Conservation (phyloP, 176 grass and related monocot genomes). For the Eleusine coracana region DNA sequence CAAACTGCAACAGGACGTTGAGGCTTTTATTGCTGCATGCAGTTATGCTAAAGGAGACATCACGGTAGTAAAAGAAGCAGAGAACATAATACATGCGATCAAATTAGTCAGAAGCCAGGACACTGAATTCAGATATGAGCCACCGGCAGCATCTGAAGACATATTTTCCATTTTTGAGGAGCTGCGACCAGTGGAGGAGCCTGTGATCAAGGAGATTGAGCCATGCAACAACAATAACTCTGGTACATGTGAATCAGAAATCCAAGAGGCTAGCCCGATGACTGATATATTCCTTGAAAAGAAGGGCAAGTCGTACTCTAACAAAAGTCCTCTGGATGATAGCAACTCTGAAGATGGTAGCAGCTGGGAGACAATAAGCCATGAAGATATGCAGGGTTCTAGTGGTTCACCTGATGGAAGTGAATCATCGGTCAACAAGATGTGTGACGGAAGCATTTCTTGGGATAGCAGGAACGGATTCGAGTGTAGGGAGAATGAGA, state of each 20-base stretch:
- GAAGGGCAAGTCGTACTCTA: constrained; percentile 46
- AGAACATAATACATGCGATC: constrained; percentile 61
- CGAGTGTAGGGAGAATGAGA: constrained; percentile 44
- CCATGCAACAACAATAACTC: constrained; percentile 64
- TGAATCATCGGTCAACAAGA: constrained; percentile 71
- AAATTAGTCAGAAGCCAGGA: constrained; percentile 61
- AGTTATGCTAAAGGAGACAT: constrained; percentile 52
- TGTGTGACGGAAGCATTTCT: constrained; percentile 62
- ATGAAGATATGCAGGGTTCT: constrained; percentile 68
- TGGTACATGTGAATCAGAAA: constrained; percentile 60
- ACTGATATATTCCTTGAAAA: constrained; percentile 79
- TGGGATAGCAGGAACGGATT: constrained; percentile 50
- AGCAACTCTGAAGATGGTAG: constrained; percentile 68
- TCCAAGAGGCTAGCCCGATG: constrained; percentile 62
- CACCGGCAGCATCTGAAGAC: constrained; percentile 71
- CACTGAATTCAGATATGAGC: constrained; percentile 74
- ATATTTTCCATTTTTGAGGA: constrained; percentile 86
- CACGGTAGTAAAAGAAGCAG: constrained; percentile 58
- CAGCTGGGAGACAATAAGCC: constrained; percentile 94
- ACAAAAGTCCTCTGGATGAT: constrained; percentile 48
- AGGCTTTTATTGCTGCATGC: constrained; percentile 53
- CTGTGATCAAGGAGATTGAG: constrained; percentile 65
- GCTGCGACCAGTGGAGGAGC: constrained; percentile 57
- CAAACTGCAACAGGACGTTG: constrained; percentile 64
- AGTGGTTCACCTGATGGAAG: constrained; percentile 78